A percentile compares a stretch with the other conserved stretches of the same genome.
phyloP scores from a whole-genome alignment of 345 rosid species.

The Schrenkiella parvula region DNA sequence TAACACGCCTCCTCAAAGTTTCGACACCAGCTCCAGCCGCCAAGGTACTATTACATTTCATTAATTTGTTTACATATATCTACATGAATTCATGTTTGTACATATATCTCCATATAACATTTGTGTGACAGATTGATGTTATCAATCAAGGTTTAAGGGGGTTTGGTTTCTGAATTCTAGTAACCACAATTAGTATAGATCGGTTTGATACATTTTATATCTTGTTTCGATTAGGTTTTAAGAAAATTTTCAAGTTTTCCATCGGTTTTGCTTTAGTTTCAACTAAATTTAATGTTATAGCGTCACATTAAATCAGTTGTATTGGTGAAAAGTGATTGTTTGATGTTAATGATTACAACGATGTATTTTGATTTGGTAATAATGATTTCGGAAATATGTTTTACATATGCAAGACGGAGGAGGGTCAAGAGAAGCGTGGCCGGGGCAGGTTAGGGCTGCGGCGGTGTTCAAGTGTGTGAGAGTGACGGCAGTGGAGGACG shows the following conservation, averaged over 20 bases:
- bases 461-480: constrained; percentile 95
- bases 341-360: neutral
- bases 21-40: constrained; percentile 80
- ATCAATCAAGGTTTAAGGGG: neutral
- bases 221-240: neutral
- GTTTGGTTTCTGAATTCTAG: neutral
- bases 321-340: neutral
- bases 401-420: constrained; percentile 40
- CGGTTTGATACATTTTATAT: neutral
- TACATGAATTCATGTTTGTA: constrained; percentile 8
- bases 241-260: neutral
- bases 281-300: neutral
- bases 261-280: neutral
- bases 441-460: constrained; percentile 77
- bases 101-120: neutral
- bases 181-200: neutral
- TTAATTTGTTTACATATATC: neutral
- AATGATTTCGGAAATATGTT: neutral
- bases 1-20: constrained; percentile 89
- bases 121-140: neutral
- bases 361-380: neutral
- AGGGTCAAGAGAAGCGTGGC: constrained; percentile 56
- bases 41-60: constrained; percentile 49
- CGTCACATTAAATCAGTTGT: neutral
- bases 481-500: constrained; percentile 90